Evolutionary conservation across 495 filamentous ascomycete genomes (phyloP).

Genomic region (Cudoniella acicularis): DNA sequence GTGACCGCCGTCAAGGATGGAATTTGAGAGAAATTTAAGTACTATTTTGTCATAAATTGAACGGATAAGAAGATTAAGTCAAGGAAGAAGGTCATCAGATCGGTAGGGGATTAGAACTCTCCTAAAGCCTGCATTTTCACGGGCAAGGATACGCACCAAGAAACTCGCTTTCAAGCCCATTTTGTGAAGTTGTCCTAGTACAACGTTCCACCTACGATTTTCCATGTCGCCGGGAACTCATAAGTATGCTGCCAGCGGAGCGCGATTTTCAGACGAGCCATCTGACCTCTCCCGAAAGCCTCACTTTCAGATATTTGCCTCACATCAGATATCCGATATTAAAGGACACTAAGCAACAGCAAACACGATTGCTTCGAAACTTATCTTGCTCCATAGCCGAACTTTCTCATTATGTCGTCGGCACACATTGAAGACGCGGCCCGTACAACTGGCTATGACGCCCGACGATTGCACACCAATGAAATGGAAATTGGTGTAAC

Average conservation of each 20-base stretch:
- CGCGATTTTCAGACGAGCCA: background rate
- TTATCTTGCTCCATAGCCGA: background rate
- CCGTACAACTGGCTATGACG: conserved; percentile 8
- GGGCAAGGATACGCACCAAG: background rate
- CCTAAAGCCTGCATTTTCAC: too few species aligned
- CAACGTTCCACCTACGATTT: background rate
- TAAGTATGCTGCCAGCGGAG: background rate
- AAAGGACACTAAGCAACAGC: background rate
- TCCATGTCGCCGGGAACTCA: background rate
- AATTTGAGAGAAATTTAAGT: too few species aligned
- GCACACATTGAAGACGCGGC: conserved; percentile 19
- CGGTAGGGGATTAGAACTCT: too few species aligned
- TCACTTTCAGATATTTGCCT: background rate
- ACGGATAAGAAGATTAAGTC: too few species aligned
- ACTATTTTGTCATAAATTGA: too few species aligned
- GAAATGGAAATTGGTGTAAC: conserved; percentile 45
- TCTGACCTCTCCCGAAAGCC: background rate
- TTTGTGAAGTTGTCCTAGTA: background rate
- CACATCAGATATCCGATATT: background rate
- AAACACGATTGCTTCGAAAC: too few species aligned
- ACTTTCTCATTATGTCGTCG: conserved; percentile 18
- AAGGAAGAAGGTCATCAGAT: too few species aligned
- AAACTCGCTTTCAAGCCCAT: background rate
- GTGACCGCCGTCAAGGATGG: too few species aligned
- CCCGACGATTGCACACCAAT: conserved; percentile 27